A percentile compares a stretch with the other conserved stretches of the same genome.
Evolutionary conservation across 2,329 filamentous ascomycete species (phyloP).

Genomic region (Xylariaceae sp.): DNA sequence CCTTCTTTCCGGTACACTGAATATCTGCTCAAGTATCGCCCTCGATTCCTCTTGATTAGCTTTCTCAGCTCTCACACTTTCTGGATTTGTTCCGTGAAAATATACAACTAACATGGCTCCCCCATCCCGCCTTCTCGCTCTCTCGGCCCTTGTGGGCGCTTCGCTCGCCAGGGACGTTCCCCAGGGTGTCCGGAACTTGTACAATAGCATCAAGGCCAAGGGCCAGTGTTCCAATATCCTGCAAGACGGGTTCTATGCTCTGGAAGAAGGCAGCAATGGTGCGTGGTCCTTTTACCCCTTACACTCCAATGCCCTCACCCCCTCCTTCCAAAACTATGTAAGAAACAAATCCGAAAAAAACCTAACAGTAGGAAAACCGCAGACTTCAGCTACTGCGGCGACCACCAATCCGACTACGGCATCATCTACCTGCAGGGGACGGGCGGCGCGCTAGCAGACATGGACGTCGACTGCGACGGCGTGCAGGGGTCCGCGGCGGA

Average conservation of each 20-base stretch:
- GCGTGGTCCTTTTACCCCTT: too few species aligned
- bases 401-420: slow-evolving; percentile 44
- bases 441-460: slow-evolving; percentile 54
- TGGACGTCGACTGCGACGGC: slow-evolving; percentile 67
- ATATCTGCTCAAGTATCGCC: too few species aligned
- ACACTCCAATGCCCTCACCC: neutral
- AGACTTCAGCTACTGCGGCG: slow-evolving; percentile 50
- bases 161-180: slow-evolving; percentile 43
- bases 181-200: slow-evolving; percentile 49
- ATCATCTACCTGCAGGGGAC: slow-evolving; percentile 54
- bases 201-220: slow-evolving; percentile 47
- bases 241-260: slow-evolving; percentile 50
- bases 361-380: neutral
- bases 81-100: too few species aligned
- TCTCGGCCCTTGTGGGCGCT: slow-evolving; percentile 28
- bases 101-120: slow-evolving; percentile 26
- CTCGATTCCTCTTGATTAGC: too few species aligned
- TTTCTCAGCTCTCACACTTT: too few species aligned
- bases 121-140: slow-evolving; percentile 25
- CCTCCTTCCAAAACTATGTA: too few species aligned
- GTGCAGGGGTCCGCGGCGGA: slow-evolving; percentile 47
- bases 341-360: neutral
- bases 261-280: slow-evolving; percentile 47
- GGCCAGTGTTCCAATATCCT: slow-evolving; percentile 49
- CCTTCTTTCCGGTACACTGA: too few species aligned